These are phyloP conservation scores for Eucalyptus brandiana DNA, from an alignment of 345 rosid genomes.

Conservation along the genomic window DNA sequence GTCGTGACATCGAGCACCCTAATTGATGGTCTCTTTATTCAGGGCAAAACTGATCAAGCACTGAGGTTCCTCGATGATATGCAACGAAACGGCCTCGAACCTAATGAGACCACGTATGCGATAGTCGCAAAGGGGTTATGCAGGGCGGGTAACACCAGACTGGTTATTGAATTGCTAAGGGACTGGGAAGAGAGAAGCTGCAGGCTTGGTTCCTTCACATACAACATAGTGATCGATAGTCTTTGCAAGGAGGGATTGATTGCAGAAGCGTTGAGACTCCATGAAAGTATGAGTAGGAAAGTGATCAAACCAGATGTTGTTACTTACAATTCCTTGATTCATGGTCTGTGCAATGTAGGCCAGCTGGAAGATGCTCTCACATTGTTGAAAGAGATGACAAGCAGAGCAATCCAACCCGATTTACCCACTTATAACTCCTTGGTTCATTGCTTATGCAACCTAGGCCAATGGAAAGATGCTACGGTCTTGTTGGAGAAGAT, in stretches of 20 bases:
- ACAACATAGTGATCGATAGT: not conserved
- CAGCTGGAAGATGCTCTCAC: not conserved
- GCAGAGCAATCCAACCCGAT: not conserved
- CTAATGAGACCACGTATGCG: not conserved
- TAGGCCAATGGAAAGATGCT: not conserved
- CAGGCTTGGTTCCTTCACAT: not conserved
- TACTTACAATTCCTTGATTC: not conserved
- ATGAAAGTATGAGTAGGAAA: not conserved
- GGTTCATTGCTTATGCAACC: not conserved
- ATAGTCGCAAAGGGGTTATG: not conserved
- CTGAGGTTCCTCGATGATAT: not conserved
- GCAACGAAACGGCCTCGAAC: accelerated
- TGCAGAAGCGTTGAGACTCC: not conserved
- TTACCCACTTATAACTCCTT: not conserved
- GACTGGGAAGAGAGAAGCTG: not conserved
- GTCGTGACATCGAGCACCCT: not conserved
- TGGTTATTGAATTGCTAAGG: not conserved
- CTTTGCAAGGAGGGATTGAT: not conserved
- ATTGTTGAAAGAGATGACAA: not conserved
- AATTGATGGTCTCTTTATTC: not conserved
- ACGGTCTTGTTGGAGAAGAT: not conserved
- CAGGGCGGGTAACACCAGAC: not conserved
- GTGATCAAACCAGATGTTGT: not conserved
- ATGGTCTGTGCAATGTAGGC: not conserved
- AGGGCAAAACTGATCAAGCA: not conserved